Evolutionary conservation across 2,329 filamentous ascomycete species (phyloP), one percentile per base, ranked within the genome.

Genomic region (Alternaria triticimaculans): DNA sequence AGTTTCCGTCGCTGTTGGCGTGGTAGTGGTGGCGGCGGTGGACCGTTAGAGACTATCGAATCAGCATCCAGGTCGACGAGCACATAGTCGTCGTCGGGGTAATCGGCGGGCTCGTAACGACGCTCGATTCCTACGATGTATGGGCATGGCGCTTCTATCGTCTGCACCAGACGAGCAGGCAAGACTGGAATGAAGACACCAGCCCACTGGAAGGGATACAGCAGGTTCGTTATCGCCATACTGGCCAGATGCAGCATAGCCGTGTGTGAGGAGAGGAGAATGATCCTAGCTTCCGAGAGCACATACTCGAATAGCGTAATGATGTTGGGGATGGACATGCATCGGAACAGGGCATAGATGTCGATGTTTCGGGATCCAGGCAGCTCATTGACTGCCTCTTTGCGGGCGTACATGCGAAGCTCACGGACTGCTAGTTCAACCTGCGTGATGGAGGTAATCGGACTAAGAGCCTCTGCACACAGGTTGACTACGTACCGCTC

Each of bases 401-500:
- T 96, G 37, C 96, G 89, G 7, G 96, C 94, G 80, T 97, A 98
- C 56, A 99, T 85, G 30, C 94, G 91, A 70, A 99, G 82, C 78
- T 99, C 96, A 62, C 96, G 89, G 30, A 99, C 89, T 1, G 92
- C 90, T 41, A 98, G 85, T 81, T 99, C 96, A 30, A 98, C 94
- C 78, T 99, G 96, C 0, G 95, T 98, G 81, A 96, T 95, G 43
- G 96, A 98, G 33, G 92, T 92, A 55, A 97, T 88, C 2, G 96
- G 96, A 75, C 92, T 95, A 75, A 96, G 91, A 3, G 96, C 96
- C 81, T 98, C 95, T 10, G 94, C 94, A 81, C 96, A 99, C 33
- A 99, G 85, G 78, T 98, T 98, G 82, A 98, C 91, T 33, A 99
- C 94, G 79, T 98, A 99, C 76, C 94, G 90, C 83, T 99, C 96